A percentile compares a stretch with the other conserved stretches of the same genome.
These are phyloP conservation scores for Xylaria castorea DNA, from an alignment of 495 filamentous ascomycete species.

Conservation along the genomic window DNA sequence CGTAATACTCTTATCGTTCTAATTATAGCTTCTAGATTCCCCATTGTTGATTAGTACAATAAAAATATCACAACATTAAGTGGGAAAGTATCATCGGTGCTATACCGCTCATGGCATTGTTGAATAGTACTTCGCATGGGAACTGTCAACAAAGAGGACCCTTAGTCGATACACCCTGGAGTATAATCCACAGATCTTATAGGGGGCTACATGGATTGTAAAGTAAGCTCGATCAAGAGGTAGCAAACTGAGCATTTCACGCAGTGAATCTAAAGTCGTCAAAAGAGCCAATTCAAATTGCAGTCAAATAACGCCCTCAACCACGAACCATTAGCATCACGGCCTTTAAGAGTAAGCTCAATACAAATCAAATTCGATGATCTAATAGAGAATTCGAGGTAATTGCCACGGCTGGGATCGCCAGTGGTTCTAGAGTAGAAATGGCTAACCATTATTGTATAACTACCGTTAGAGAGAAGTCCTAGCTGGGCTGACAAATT, in stretches of 20 bases:
- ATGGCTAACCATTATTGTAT: neutral
- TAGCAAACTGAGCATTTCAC: neutral
- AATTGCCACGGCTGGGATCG: neutral
- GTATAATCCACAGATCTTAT: neutral
- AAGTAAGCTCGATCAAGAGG: slow-evolving; percentile 7
- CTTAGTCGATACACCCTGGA: neutral
- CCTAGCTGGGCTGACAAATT: slow-evolving; percentile 20
- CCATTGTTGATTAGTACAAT: neutral
- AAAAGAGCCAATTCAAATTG: neutral
- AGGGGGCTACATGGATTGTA: slow-evolving; percentile 12
- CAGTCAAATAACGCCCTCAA: neutral
- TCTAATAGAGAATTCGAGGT: neutral
- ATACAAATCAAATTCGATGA: neutral
- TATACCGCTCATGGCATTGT: neutral
- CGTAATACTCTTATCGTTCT: slow-evolving; percentile 19
- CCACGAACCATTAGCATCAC: neutral
- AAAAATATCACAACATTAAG: neutral
- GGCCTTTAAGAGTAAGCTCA: neutral
- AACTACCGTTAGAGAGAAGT: neutral
- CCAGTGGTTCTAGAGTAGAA: neutral
- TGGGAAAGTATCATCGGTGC: neutral
- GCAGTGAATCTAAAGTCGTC: neutral
- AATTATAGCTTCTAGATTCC: slow-evolving; percentile 16
- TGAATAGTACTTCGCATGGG: neutral
- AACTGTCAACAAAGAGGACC: neutral